A percentile compares a stretch with the other conserved stretches of the same genome.
These are phyloP conservation scores for Komagataella phaffii DNA, from an alignment of 805 yeast species.

Conservation along the genomic window DNA sequence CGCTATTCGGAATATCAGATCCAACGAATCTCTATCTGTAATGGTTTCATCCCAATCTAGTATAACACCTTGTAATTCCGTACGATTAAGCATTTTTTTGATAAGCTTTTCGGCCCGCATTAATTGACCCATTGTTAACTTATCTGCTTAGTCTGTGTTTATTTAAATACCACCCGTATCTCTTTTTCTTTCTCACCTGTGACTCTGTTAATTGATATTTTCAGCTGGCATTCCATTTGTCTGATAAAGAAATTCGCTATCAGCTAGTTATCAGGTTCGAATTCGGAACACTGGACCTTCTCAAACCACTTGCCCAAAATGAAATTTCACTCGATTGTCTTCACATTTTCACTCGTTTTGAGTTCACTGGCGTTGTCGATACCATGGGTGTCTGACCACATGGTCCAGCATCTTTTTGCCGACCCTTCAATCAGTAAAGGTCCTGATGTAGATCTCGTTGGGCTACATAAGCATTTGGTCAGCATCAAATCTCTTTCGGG, in stretches of 20 bases:
- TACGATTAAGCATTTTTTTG: not conserved
- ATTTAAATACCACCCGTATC: not conserved
- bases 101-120: not conserved
- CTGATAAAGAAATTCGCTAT: not conserved
- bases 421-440: not conserved
- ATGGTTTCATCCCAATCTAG: slow-evolving; percentile 62
- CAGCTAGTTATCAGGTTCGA: not conserved
- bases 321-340: not conserved
- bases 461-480: slow-evolving; percentile 21
- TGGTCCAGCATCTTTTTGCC: not conserved
- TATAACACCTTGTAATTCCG: slow-evolving; percentile 14
- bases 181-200: not conserved
- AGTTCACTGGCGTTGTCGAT: not conserved
- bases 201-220: no score
- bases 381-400: not conserved
- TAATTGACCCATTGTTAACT: not conserved
- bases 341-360: not conserved
- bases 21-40: slow-evolving; percentile 40
- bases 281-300: not conserved
- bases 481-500: slow-evolving; percentile 20
- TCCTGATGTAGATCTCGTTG: not conserved
- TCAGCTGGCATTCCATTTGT: not conserved
- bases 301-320: not conserved
- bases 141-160: not conserved
- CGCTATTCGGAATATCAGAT: slow-evolving; percentile 34